A percentile compares a stretch with the other conserved stretches of the same genome.
phyloP scores from a whole-genome alignment of 257 asterid species.

The Solanum peruvianum region DNA sequence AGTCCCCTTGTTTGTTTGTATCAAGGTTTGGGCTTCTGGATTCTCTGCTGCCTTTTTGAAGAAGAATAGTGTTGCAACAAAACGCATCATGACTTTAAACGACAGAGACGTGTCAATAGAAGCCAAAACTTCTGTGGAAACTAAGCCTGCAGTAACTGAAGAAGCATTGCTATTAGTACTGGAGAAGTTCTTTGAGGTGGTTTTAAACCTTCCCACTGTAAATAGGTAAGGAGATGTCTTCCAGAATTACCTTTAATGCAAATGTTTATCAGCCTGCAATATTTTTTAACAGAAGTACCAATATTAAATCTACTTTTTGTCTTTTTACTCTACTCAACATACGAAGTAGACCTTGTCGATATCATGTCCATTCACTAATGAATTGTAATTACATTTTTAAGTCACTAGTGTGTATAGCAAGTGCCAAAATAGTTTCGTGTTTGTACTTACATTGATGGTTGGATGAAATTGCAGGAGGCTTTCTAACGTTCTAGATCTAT shows the following conservation, averaged over 20 bases:
- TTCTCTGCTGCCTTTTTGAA: slow-evolving; percentile 89
- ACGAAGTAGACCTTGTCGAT: not conserved
- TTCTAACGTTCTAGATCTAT: slow-evolving; percentile 44
- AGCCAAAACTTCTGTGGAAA: slow-evolving; percentile 40
- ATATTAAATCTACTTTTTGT: not conserved
- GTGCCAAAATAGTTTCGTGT: not conserved
- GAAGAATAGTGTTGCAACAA: slow-evolving; percentile 73
- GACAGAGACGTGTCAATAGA: slow-evolving; percentile 20
- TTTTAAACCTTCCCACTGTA: slow-evolving; percentile 62
- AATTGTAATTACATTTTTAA: not conserved
- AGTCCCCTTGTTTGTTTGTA: not conserved
- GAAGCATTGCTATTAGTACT: slow-evolving; percentile 52
- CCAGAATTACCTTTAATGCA: not conserved
- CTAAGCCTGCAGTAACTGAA: slow-evolving; percentile 61
- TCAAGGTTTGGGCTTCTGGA: slow-evolving; percentile 89
- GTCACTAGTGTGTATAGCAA: not conserved
- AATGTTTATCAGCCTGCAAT: not conserved
- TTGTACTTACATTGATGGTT: not conserved
- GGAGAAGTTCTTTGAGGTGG: slow-evolving; percentile 67
- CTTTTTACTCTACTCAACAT: not conserved
- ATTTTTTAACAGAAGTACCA: not conserved
- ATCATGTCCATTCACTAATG: not conserved
- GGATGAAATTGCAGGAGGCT: slow-evolving; percentile 57
- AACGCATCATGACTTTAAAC: slow-evolving; percentile 16
- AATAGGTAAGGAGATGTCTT: slow-evolving; percentile 39